A percentile compares a stretch with the other conserved stretches of the same genome.
Conservation (phyloP, 768 basidiomycete species). For the Boletales sp. region DNA sequence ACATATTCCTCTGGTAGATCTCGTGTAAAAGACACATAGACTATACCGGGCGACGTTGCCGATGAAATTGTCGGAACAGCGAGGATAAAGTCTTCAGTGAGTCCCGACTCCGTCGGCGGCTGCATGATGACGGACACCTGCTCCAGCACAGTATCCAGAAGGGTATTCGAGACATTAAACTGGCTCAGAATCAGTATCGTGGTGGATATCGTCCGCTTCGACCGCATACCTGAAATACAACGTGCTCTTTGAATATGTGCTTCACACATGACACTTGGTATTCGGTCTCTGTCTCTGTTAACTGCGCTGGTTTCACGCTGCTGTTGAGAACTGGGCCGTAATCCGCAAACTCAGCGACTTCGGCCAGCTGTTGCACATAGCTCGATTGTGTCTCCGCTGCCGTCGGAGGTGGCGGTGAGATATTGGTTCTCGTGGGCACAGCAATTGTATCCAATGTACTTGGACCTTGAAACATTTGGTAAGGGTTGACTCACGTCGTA, state of each 20-base stretch:
- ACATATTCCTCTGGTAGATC: constrained; percentile 73
- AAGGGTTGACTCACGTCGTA: constrained; percentile 8
- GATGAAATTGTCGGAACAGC: constrained; percentile 68
- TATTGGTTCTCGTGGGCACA: constrained; percentile 57
- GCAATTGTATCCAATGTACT: constrained; percentile 84
- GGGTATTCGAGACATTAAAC: constrained; percentile 97
- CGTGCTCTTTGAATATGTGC: constrained; percentile 91
- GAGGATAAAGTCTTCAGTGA: constrained; percentile 95
- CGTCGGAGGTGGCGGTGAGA: constrained; percentile 70
- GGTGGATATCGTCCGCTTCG: background rate
- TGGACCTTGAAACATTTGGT: constrained; percentile 51
- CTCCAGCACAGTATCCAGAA: constrained; percentile 93
- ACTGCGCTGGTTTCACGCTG: constrained; percentile 68
- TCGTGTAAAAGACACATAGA: constrained; percentile 94
- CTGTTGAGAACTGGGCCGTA: constrained; percentile 91
- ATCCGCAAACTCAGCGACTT: constrained; percentile 78
- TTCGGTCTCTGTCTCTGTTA: constrained; percentile 97
- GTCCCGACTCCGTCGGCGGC: constrained; percentile 64
- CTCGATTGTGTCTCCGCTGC: constrained; percentile 86
- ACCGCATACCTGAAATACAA: constrained; percentile 88
- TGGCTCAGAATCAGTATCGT: constrained; percentile 30
- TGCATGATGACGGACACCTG: constrained; percentile 93
- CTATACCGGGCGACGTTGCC: constrained; percentile 71
- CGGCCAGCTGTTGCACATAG: constrained; percentile 80
- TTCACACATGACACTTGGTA: constrained; percentile 97